Evolutionary conservation across 2,329 filamentous ascomycete genomes (phyloP).

Genomic region (Amauroascus verrucosus): DNA sequence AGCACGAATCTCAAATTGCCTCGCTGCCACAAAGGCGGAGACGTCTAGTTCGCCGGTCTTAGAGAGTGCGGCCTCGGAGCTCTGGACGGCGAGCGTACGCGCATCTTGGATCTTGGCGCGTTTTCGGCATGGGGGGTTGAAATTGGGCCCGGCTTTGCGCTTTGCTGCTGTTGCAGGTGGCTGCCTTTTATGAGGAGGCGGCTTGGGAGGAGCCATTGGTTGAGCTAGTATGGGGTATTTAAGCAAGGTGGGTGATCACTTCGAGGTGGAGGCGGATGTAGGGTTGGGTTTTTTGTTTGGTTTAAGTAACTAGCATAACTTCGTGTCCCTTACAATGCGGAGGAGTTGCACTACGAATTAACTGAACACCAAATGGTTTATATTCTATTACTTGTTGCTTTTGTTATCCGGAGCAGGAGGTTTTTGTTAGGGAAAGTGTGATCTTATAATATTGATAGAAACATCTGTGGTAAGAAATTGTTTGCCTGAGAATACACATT

Average conservation of each 20-base stretch:
- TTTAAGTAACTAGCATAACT: too few relatives aligned
- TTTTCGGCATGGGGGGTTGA: slow-evolving; percentile 27
- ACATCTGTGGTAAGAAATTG: too few relatives aligned
- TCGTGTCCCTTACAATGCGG: too few relatives aligned
- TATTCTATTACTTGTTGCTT: too few relatives aligned
- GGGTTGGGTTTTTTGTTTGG: too few relatives aligned
- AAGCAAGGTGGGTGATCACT: too few relatives aligned
- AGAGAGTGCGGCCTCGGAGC: slow-evolving; percentile 40
- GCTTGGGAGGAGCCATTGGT: slow-evolving; percentile 23
- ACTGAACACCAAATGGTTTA: too few relatives aligned
- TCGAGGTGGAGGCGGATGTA: background rate
- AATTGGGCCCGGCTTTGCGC: slow-evolving; percentile 24
- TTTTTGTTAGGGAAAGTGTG: background rate
- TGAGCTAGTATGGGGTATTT: background rate
- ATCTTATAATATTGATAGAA: background rate
- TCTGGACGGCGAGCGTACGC: slow-evolving; percentile 36
- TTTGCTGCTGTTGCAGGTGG: slow-evolving; percentile 23
- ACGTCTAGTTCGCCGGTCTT: slow-evolving; percentile 71
- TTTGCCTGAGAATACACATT: too few relatives aligned
- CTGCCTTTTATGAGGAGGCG: background rate
- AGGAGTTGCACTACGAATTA: too few relatives aligned
- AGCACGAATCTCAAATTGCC: slow-evolving; percentile 80
- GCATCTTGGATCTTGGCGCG: slow-evolving; percentile 37
- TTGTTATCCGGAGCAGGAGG: background rate
- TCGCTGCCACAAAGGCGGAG: slow-evolving; percentile 69